phyloP scores from a whole-genome alignment of 2,329 filamentous ascomycete genomes.

The Monosporascus sp. region DNA sequence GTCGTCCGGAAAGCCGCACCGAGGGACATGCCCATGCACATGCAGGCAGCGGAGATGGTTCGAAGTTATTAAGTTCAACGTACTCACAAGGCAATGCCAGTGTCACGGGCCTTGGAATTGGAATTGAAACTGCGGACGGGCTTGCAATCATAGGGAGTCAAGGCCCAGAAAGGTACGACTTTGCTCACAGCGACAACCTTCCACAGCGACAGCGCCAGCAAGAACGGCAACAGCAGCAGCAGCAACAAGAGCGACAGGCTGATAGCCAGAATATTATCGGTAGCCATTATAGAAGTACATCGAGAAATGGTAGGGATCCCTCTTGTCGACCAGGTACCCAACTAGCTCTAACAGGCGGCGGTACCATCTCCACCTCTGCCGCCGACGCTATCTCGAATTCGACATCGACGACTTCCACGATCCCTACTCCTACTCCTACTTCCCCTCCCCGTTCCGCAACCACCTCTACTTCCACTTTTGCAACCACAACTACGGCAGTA shows the following conservation, averaged over 20 bases:
- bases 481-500: background rate
- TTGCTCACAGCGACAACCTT: background rate
- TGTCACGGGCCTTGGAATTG: background rate
- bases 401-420: background rate
- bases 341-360: background rate
- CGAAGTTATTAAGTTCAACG: background rate
- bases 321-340: background rate
- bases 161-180: constrained; percentile 1
- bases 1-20: background rate
- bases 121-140: background rate
- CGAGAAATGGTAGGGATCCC: background rate
- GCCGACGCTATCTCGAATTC: background rate
- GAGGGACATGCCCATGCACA: background rate
- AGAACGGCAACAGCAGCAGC: constrained; percentile 1
- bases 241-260: background rate
- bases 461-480: background rate
- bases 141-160: background rate
- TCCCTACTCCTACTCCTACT: background rate
- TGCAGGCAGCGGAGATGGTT: background rate
- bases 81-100: background rate
- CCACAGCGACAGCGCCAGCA: background rate
- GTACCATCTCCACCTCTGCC: background rate
- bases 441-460: background rate
- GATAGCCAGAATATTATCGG: background rate
- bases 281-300: background rate